These are phyloP conservation scores for Coemansia biformis DNA, from an alignment of 192 early-diverging fungal genomes.

Conservation along the genomic window DNA sequence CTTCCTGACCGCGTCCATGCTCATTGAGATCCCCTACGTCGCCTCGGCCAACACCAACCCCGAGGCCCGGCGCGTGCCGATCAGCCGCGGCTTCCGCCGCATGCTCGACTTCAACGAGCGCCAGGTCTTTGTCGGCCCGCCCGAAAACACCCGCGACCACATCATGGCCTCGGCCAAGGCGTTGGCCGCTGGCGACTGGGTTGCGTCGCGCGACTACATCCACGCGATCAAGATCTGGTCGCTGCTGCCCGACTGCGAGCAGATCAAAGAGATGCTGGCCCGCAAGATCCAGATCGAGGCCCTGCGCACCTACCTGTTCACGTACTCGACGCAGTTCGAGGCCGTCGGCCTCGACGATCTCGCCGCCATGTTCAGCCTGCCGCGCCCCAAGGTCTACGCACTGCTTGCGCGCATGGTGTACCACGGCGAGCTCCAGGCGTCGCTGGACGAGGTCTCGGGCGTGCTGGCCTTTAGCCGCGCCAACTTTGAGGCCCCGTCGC, in stretches of 20 bases:
- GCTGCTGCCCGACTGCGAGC: conserved; percentile 66
- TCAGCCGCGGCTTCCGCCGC: conserved; percentile 87
- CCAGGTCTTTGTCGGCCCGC: conserved; percentile 93
- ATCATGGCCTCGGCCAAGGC: conserved; percentile 96
- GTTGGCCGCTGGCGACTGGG: conserved; percentile 89
- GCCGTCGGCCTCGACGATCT: conserved; percentile 80
- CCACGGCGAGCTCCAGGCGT: conserved; percentile 83
- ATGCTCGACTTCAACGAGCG: conserved; percentile 93
- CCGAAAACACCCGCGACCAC: conserved; percentile 98
- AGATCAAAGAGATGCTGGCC: conserved; percentile 87
- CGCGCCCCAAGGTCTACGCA: conserved; percentile 56
- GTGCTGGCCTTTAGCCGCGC: conserved; percentile 75
- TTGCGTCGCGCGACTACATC: conserved; percentile 77
- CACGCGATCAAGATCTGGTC: conserved; percentile 95
- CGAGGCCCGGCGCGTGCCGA: conserved; percentile 64
- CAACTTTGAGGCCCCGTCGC: conserved; percentile 61
- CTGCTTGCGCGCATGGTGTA: conserved; percentile 94
- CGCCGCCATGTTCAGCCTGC: conserved; percentile 82
- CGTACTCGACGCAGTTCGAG: conserved; percentile 85
- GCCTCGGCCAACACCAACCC: conserved; percentile 63
- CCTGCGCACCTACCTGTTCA: conserved; percentile 93
- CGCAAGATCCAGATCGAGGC: conserved; percentile 93
- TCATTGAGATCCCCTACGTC: conserved; percentile 96
- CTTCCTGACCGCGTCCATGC: conserved; percentile 91
- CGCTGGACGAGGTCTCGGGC: conserved; percentile 77